Evolutionary conservation across 1,139 yeast species (phyloP), one percentile per base, ranked within the genome.

Genomic region (Zygosaccharomyces pseudobailii): DNA sequence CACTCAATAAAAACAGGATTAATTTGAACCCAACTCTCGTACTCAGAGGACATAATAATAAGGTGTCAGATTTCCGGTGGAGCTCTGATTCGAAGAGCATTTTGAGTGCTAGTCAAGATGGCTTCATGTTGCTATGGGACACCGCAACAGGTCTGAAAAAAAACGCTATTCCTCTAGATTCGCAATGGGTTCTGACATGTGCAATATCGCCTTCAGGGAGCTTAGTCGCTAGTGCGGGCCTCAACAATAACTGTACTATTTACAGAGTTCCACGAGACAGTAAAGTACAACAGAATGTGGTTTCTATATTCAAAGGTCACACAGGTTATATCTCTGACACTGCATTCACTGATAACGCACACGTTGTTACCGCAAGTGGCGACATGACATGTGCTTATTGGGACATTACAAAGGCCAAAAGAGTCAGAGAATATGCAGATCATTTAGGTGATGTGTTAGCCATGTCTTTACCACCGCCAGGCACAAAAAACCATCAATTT

Each of bases 51-150:
- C 97, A 89, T 63, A 79, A 76, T 54, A 84, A 82, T 58, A 87
- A 89, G 62, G 76, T 89, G 21, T 76, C 82, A 17, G 80, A 80
- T 52, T 71, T 86, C 54, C 73, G 79, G 46, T 86, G 96, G 92
- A 76, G 82, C 43, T 62, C 71, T 0, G 84, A 85, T 58, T 78
- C 87, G 13, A 66, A 70, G 36, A 74, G 72, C 36, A 62, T 90
- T 3, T 68, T 88, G 8, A 80, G 89, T 38, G 88, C 89, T 0
- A 82, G 94, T 30, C 96, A 87, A 62, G 97, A 90, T 66, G 96
- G 96, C 2, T 85, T 79, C 60, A 74, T 88, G 72, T 73, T 90
- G 41, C 67, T 88, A 27, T 90, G 97, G 97, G 92, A 89, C 63
- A 76, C 89, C 0, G 71, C 76, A 2, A 78, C 87, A 0, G 92